Evolutionary conservation across 306 rosid genomes (phyloP).

Genomic region (Senna tora): DNA sequence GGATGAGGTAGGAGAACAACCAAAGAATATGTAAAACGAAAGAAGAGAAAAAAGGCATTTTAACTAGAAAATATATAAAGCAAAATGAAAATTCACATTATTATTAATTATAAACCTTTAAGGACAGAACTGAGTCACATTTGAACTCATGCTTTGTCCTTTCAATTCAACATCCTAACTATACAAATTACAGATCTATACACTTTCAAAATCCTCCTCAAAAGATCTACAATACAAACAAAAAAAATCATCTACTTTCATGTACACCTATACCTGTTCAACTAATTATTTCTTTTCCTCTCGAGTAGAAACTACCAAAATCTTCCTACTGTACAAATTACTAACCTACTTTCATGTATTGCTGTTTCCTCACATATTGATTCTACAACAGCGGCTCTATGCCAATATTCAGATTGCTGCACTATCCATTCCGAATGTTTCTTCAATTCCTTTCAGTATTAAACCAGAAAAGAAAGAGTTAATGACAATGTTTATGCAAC

Average conservation of each 20-base stretch:
- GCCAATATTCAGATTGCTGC: constrained; percentile 20
- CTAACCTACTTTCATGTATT: neutral
- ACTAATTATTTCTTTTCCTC: neutral
- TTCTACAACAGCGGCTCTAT: constrained; percentile 27
- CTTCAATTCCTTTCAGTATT: constrained; percentile 47
- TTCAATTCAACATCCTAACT: too few relatives aligned
- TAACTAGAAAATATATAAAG: too few relatives aligned
- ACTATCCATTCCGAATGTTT: constrained; percentile 30
- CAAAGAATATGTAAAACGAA: too few relatives aligned
- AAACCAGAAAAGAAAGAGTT: neutral
- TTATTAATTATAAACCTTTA: too few relatives aligned
- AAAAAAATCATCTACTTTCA: neutral
- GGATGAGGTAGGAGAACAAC: too few relatives aligned
- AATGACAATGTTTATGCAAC: constrained; percentile 14
- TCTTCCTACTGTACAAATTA: constrained; percentile 15
- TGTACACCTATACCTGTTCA: neutral
- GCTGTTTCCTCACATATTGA: constrained; percentile 3
- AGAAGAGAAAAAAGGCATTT: too few relatives aligned
- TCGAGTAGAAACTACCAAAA: neutral
- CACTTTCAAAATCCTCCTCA: neutral
- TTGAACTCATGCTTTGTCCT: too few relatives aligned
- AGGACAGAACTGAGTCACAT: too few relatives aligned
- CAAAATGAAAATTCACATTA: too few relatives aligned
- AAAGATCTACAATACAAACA: too few relatives aligned
- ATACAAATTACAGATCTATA: too few relatives aligned